Percentiles rank a stretch among this genome's conserved stretches.
phyloP scores from a whole-genome alignment of 306 rosid genomes.

The Corylus heterophylla region DNA sequence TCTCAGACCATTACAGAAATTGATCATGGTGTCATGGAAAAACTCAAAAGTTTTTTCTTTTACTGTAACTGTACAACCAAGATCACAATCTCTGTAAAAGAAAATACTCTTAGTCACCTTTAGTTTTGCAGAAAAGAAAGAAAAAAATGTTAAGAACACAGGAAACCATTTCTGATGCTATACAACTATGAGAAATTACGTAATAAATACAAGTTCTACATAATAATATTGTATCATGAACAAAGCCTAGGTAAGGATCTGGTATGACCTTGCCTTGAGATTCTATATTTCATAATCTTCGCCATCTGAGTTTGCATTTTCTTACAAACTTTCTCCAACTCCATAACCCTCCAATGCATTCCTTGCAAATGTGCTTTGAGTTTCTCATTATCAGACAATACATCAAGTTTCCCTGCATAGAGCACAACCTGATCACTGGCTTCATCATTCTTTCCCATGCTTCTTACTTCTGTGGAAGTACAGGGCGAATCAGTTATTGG shows the following conservation, averaged over 20 bases:
- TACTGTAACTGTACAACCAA: slow-evolving; percentile 50
- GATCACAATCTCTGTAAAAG: slow-evolving; percentile 28
- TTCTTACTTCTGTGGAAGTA: slow-evolving; percentile 27
- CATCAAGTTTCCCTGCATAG: slow-evolving; percentile 55
- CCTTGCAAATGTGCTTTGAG: slow-evolving; percentile 77
- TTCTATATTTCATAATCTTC: slow-evolving; percentile 67
- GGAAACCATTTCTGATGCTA: slow-evolving; percentile 37
- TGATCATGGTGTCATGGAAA: slow-evolving; percentile 13
- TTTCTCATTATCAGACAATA: slow-evolving; percentile 55
- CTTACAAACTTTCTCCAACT: slow-evolving; percentile 73
- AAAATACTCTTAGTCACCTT: slow-evolving; percentile 28
- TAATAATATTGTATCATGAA: slow-evolving; percentile 43
- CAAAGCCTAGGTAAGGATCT: slow-evolving; percentile 89
- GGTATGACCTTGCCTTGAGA: slow-evolving; percentile 46
- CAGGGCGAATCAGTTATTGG: slow-evolving; percentile 43
- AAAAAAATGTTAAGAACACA: slow-evolving; percentile 27
- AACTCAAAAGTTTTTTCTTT: slow-evolving; percentile 37
- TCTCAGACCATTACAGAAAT: slow-evolving; percentile 2
- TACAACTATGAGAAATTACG: slow-evolving; percentile 43
- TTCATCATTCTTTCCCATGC: slow-evolving; percentile 46
- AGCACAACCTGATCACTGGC: slow-evolving; percentile 54
- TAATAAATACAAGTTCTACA: slow-evolving; percentile 3
- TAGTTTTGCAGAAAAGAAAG: slow-evolving; percentile 23
- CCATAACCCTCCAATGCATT: slow-evolving; percentile 90
- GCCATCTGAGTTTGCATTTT: slow-evolving; percentile 83